Evolutionary conservation across 2,329 filamentous ascomycete species (phyloP), one percentile per base, ranked within the genome.

Genomic region (Fusarium poae): DNA sequence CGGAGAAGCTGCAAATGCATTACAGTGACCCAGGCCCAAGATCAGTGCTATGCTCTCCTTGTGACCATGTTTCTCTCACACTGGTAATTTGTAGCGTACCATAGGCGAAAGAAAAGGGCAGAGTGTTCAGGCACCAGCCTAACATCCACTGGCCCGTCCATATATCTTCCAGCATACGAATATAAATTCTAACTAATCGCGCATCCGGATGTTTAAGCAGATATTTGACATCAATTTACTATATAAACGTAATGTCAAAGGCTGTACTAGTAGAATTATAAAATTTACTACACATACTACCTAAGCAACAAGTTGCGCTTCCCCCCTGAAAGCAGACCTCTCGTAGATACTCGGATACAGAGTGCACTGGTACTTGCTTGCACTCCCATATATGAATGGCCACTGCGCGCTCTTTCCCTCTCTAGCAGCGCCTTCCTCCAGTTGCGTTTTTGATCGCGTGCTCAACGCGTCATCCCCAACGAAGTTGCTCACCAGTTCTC

Each of bases 381-480:
- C 23, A 34, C n/a, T 51, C 23, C n/a, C 34, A n/a, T 29, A n/a
- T 29, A 15, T 48, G 32, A 43, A 35, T 40, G 34, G 34, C 21
- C 34, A 39, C 20, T 43, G 40, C 21, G 18, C 18, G 52, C 58
- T 65, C 70, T 51, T 72, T 67, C 62, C 62, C 23, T 46, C 35
- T 54, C 40, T 20, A n/a, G n/a, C 6, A 27, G 49, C 49, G 48
- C 58, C 62, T 73, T 66, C 58, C 67, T 64, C 46, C 2, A 2
- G 34, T 44, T 43, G 4, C 11, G 25, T 32, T 42, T n/a, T 21
- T 29, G n/a, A 23, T 57, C 59, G 23, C 48, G 16, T 25, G 34
- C 59, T 39, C 61, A 60, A 67, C 56, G 45, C 52, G 37, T 70
- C 67, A 69, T 53, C 40, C 72, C 57, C 62, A 74, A 72, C 67